These are phyloP conservation scores for Gilbertella persicaria DNA, from an alignment of 371 early-diverging fungal species.

Conservation along the genomic window DNA sequence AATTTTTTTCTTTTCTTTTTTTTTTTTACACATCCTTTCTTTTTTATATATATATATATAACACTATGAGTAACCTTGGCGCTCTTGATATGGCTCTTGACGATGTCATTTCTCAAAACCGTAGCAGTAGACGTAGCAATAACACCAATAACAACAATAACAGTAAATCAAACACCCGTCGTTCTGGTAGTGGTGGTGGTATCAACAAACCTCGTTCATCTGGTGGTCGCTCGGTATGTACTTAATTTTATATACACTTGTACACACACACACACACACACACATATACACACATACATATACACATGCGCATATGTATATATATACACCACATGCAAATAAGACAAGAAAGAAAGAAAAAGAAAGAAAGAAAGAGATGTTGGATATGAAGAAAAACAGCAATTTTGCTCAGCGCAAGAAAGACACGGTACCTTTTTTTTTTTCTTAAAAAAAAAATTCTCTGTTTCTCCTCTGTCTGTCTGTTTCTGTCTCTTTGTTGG, in stretches of 20 bases:
- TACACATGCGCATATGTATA: neutral
- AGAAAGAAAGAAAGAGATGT: neutral
- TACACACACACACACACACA: neutral
- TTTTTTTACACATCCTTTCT: neutral
- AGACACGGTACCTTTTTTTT: neutral
- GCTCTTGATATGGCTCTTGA: slow-evolving; percentile 59
- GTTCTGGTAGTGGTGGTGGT: slow-evolving; percentile 15
- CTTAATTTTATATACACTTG: slow-evolving; percentile 14
- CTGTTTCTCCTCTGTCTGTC: too few species aligned
- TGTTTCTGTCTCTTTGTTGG: too few species aligned
- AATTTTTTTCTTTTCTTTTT: neutral
- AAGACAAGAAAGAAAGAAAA: slow-evolving; percentile 4
- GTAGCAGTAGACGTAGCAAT: slow-evolving; percentile 16
- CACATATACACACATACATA: neutral
- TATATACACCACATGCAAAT: slow-evolving; percentile 2
- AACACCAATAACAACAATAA: slow-evolving; percentile 17
- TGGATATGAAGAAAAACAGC: neutral
- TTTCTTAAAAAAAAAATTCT: too few species aligned
- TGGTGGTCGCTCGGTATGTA: slow-evolving; percentile 40
- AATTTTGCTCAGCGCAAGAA: neutral
- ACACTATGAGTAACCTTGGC: slow-evolving; percentile 31
- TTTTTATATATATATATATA: neutral
- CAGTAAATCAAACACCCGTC: slow-evolving; percentile 18
- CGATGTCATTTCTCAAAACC: slow-evolving; percentile 48
- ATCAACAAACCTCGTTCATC: slow-evolving; percentile 28